Conservation (phyloP, 306 rosid genomes). For the Trichosanthes truncata region DNA sequence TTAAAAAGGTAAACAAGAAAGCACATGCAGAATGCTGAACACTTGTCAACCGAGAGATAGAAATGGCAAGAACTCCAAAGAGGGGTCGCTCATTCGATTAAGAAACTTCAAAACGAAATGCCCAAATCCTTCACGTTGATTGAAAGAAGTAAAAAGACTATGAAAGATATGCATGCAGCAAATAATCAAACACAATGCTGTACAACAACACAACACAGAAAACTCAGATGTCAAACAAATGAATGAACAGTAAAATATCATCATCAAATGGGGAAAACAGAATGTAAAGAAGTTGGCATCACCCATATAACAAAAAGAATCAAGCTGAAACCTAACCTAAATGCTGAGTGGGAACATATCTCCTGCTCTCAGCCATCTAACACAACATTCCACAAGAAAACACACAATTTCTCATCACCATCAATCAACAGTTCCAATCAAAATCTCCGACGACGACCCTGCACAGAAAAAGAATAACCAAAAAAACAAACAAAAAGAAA, state of each 20-base stretch:
- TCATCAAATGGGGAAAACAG: background rate
- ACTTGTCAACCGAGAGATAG: background rate
- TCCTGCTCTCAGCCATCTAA: conserved; percentile 36
- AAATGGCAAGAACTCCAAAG: background rate
- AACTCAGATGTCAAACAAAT: background rate
- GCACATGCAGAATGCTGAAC: background rate
- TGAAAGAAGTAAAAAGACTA: background rate
- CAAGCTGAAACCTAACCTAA: conserved; percentile 29
- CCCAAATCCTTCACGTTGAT: background rate
- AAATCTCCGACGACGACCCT: background rate
- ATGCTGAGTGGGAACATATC: conserved; percentile 24
- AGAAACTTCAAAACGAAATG: conserved; percentile 1
- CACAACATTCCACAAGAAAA: background rate
- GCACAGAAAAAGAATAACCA: background rate
- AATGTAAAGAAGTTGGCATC: background rate
- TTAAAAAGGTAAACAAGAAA: background rate
- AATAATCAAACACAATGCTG: background rate
- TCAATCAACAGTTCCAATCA: background rate
- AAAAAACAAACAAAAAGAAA: background rate
- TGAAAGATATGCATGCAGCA: background rate
- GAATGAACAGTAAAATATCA: background rate
- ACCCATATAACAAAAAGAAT: background rate
- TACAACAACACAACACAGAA: background rate
- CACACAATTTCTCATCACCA: background rate
- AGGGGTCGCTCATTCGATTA: conserved; percentile 24